These are phyloP conservation scores for Epichloe aotearoae DNA, from an alignment of 2,329 filamentous ascomycete species.

Conservation along the genomic window DNA sequence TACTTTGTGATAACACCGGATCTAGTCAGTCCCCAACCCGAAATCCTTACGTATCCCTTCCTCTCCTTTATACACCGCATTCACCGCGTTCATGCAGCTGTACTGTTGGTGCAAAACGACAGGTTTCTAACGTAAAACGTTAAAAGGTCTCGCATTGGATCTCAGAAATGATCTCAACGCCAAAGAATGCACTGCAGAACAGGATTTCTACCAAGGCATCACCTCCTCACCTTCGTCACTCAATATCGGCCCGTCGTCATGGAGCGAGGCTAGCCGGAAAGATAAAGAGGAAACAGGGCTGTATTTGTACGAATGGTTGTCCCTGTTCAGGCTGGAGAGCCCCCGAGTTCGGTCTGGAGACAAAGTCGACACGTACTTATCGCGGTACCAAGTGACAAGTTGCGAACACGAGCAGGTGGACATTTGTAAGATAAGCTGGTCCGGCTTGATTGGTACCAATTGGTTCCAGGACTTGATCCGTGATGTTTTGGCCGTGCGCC, in stretches of 20 bases:
- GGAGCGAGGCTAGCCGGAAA: slow-evolving; percentile 25
- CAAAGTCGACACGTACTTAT: slow-evolving; percentile 53
- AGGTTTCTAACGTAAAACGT: background rate
- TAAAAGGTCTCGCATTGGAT: background rate
- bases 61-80: background rate
- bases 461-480: slow-evolving; percentile 39
- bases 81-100: background rate
- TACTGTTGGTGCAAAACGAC: background rate
- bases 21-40: slow-evolving; percentile 11
- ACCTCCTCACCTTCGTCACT: slow-evolving; percentile 14
- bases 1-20: slow-evolving; percentile 53
- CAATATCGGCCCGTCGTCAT: slow-evolving; percentile 12
- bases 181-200: slow-evolving; percentile 21
- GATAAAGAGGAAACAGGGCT: slow-evolving; percentile 50
- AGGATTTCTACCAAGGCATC: slow-evolving; percentile 9
- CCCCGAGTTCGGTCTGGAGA: slow-evolving; percentile 47
- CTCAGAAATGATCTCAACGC: background rate
- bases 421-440: slow-evolving; percentile 43
- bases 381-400: slow-evolving; percentile 40
- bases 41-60: background rate
- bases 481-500: slow-evolving; percentile 28
- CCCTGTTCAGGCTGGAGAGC: slow-evolving; percentile 51
- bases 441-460: slow-evolving; percentile 39
- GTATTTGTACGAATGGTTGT: slow-evolving; percentile 62
- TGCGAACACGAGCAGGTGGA: slow-evolving; percentile 11